A percentile compares a stretch with the other conserved stretches of the same genome.
Conservation (phyloP, 2,329 filamentous ascomycete species). For the Ophiocordyceps camponoti-leonardi region DNA sequence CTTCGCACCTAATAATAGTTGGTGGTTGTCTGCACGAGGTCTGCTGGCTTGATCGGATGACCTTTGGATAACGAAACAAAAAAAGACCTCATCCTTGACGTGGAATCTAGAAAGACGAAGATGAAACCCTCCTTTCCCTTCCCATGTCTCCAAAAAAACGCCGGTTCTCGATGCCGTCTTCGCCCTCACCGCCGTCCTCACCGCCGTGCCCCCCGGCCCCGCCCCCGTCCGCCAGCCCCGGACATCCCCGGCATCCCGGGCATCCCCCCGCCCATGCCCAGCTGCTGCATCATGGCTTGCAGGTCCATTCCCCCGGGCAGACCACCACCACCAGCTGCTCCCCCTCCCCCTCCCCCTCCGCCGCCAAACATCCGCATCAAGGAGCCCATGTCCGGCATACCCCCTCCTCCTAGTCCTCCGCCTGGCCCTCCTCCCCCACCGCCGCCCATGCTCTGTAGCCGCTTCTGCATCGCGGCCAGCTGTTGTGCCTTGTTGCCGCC, state of each 20-base stretch:
- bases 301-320: slow-evolving; percentile 62
- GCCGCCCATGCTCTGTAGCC: slow-evolving; percentile 73
- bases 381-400: slow-evolving; percentile 68
- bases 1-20: too few species aligned
- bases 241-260: slow-evolving; percentile 11
- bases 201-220: neutral
- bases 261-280: slow-evolving; percentile 40
- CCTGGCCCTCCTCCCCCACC: slow-evolving; percentile 46
- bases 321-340: slow-evolving; percentile 33
- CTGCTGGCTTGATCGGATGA: too few species aligned
- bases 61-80: too few species aligned
- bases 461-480: slow-evolving; percentile 92
- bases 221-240: neutral
- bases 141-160: neutral
- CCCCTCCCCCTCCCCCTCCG: slow-evolving; percentile 29
- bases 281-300: slow-evolving; percentile 63
- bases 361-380: slow-evolving; percentile 85
- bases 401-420: slow-evolving; percentile 44
- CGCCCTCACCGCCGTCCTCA: neutral
- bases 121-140: too few species aligned
- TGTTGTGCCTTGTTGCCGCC: slow-evolving; percentile 86
- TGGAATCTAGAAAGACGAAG: too few species aligned
- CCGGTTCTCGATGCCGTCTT: neutral
- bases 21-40: too few species aligned
- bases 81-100: too few species aligned